Evolutionary conservation across 352 stramenopile genomes (phyloP).

Genomic region (Pythium scleroteichum): DNA sequence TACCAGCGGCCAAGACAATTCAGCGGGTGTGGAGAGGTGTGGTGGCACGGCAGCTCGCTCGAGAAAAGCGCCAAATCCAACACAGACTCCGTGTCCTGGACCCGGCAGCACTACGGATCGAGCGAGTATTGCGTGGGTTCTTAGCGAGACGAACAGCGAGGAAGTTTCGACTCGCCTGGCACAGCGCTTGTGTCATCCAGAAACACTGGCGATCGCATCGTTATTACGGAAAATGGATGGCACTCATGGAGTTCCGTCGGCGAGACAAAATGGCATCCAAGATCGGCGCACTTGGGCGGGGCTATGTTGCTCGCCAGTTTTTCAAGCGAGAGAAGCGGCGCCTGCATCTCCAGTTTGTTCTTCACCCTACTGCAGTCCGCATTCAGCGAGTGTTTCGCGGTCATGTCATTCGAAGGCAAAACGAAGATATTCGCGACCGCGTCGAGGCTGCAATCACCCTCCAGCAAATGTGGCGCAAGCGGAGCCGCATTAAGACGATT

Average conservation of each 20-base stretch:
- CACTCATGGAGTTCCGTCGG: constrained; percentile 46
- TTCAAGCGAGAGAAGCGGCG: constrained; percentile 48
- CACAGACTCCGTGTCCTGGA: constrained; percentile 42
- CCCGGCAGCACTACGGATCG: constrained; percentile 53
- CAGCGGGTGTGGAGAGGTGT: constrained; percentile 63
- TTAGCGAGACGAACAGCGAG: constrained; percentile 43
- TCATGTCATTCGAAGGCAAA: constrained; percentile 47
- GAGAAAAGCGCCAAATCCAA: constrained; percentile 30
- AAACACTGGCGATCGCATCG: constrained; percentile 47
- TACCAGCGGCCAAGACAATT: constrained; percentile 44
- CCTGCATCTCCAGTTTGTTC: constrained; percentile 39
- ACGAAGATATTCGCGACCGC: constrained; percentile 56
- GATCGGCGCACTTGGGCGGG: constrained; percentile 63
- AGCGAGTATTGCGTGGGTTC: constrained; percentile 53
- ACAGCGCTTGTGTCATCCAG: constrained; percentile 49
- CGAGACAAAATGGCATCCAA: constrained; percentile 57
- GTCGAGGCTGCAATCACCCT: constrained; percentile 72
- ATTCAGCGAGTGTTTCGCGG: constrained; percentile 80
- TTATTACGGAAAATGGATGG: constrained; percentile 52
- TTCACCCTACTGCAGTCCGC: constrained; percentile 42
- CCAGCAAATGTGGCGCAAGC: constrained; percentile 71
- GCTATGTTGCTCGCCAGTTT: constrained; percentile 62
- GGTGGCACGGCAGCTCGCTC: constrained; percentile 34
- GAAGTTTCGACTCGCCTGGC: constrained; percentile 30
- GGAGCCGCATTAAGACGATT: constrained; percentile 31